Percentiles rank a stretch among this genome's conserved stretches.
phyloP scores from a whole-genome alignment of 2,329 filamentous ascomycete genomes.

The Ophiocordyceps polyrhachis-furcata region DNA sequence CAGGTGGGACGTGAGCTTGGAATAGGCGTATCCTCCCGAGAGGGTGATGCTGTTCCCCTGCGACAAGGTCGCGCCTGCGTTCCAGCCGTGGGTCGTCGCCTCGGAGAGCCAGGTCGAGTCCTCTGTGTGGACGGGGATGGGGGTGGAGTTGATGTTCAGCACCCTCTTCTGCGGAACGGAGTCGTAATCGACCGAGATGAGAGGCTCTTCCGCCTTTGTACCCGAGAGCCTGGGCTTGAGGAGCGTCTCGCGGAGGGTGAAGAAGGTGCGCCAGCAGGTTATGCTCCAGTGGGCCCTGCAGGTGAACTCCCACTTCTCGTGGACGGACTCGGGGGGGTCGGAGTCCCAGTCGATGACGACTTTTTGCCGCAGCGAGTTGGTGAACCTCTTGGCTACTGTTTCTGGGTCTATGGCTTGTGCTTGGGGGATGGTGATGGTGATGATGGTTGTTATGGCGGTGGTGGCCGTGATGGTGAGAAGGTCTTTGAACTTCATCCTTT shows the following conservation, averaged over 20 bases:
- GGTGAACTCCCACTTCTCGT: background rate
- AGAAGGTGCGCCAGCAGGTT: background rate
- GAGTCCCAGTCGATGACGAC: background rate
- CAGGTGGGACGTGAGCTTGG: background rate
- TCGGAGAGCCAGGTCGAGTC: background rate
- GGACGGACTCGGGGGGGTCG: background rate
- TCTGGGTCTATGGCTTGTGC: background rate
- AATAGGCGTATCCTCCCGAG: background rate
- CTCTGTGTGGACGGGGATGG: background rate
- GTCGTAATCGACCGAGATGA: background rate
- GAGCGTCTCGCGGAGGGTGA: background rate
- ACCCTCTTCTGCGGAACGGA: background rate
- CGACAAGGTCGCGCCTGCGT: background rate
- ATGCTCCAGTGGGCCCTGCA: background rate
- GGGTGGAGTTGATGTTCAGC: background rate
- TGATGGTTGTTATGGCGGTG: too few species aligned
- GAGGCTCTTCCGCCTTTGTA: background rate
- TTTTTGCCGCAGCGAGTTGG: background rate
- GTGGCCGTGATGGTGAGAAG: too few species aligned
- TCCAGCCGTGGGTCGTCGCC: background rate
- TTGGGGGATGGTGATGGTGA: too few species aligned
- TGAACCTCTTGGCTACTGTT: background rate
- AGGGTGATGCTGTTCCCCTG: background rate
- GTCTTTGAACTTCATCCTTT: too few species aligned
- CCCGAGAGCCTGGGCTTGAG: background rate